Conservation (phyloP, 805 yeast species). For the Debaryomyces prosopidis region DNA sequence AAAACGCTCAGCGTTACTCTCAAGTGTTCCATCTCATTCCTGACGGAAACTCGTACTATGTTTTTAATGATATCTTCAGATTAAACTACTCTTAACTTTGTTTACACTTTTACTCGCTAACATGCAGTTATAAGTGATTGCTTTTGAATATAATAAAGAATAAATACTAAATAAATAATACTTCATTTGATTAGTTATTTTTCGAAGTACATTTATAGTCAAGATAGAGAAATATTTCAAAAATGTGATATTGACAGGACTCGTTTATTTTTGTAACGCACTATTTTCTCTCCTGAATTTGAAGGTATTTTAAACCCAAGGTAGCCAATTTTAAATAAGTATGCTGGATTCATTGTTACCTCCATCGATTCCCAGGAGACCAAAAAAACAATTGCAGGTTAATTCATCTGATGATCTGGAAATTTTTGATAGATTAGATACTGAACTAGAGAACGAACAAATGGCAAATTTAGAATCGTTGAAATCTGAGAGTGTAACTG, state of each 20-base stretch:
- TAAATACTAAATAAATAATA: too few relatives aligned
- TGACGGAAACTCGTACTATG: slow-evolving; percentile 87
- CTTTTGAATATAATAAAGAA: too few relatives aligned
- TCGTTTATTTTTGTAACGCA: too few relatives aligned
- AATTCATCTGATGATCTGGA: neutral
- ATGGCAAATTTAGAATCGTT: neutral
- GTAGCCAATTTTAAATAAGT: too few relatives aligned
- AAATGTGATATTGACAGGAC: too few relatives aligned
- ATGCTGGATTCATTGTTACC: slow-evolving; percentile 3
- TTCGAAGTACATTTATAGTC: too few relatives aligned
- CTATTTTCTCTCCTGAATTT: too few relatives aligned
- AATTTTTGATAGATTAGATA: neutral
- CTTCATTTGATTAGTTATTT: too few relatives aligned
- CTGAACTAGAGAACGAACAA: slow-evolving; percentile 12
- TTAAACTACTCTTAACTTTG: slow-evolving; percentile 68
- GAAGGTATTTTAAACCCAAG: too few relatives aligned
- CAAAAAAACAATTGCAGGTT: slow-evolving; percentile 4
- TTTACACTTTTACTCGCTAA: neutral
- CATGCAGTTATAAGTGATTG: too few relatives aligned
- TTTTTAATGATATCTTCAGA: slow-evolving; percentile 95
- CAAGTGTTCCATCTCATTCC: slow-evolving; percentile 97
- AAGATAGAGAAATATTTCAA: too few relatives aligned
- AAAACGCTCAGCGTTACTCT: slow-evolving; percentile 92
- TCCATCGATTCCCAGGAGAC: slow-evolving; percentile 13
- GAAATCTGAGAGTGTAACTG: slow-evolving; percentile 3